Conservation (phyloP, 257 asterid genomes). For the Ophiorrhiza pumila region DNA sequence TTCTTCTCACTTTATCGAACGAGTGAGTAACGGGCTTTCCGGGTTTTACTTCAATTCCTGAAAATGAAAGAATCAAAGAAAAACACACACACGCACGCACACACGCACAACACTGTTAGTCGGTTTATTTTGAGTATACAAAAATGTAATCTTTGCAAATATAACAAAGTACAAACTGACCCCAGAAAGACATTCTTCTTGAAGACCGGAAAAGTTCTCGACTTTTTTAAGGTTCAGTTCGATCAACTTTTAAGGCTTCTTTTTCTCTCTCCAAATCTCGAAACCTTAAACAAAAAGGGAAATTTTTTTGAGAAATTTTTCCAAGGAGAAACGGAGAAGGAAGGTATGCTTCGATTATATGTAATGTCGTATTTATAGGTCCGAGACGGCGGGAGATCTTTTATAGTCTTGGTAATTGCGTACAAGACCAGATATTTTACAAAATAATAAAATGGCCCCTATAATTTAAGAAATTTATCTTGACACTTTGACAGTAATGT, state of each 20-base stretch:
- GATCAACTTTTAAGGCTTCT: too few relatives aligned
- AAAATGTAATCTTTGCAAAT: not conserved
- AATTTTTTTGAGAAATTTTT: too few relatives aligned
- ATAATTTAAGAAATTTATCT: not conserved
- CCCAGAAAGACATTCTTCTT: slow-evolving; percentile 62
- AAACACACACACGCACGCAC: not conserved
- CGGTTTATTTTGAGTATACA: not conserved
- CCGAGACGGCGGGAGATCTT: slow-evolving; percentile 30
- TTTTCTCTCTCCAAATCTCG: not conserved
- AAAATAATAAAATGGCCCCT: not conserved
- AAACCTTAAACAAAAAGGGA: too few relatives aligned
- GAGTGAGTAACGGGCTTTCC: slow-evolving; percentile 64
- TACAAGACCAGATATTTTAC: too few relatives aligned
- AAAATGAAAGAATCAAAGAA: slow-evolving; percentile 2
- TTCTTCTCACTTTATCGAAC: slow-evolving; percentile 44
- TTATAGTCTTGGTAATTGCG: slow-evolving; percentile 6
- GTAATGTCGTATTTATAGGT: slow-evolving; percentile 22
- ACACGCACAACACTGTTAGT: not conserved
- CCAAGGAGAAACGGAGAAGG: too few relatives aligned
- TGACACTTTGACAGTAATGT: too few relatives aligned
- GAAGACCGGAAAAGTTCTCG: not conserved
- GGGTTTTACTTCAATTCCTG: slow-evolving; percentile 73
- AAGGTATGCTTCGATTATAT: too few relatives aligned
- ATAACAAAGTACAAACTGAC: slow-evolving; percentile 23
- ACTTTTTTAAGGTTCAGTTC: not conserved